Evolutionary conservation across 2,329 filamentous ascomycete genomes (phyloP).

Genomic region (Alternaria sp.): DNA sequence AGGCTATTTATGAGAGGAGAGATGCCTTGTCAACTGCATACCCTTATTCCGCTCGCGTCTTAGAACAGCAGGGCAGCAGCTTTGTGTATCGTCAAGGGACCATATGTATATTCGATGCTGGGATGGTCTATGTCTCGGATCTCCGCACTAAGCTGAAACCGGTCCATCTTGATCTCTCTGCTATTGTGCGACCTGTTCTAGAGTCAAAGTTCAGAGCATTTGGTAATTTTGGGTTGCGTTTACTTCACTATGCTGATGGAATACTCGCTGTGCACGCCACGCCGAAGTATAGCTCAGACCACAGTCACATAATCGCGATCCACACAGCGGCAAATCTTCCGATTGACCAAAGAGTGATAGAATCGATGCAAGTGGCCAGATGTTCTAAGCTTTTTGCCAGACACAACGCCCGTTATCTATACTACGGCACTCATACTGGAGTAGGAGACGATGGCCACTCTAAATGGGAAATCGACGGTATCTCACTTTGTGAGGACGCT

Average conservation of each 20-base stretch:
- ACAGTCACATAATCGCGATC: constrained; percentile 39
- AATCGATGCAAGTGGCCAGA: constrained; percentile 25
- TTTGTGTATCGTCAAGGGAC: constrained; percentile 71
- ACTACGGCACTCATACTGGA: constrained; percentile 70
- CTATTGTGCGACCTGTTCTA: constrained; percentile 21
- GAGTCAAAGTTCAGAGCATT: constrained; percentile 9
- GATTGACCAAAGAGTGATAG: constrained; percentile 50
- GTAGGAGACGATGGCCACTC: constrained; percentile 62
- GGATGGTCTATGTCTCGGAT: constrained; percentile 66
- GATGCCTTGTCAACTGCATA: constrained; percentile 67
- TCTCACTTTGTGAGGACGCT: constrained; percentile 46
- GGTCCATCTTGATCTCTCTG: constrained; percentile 31
- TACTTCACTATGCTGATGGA: constrained; percentile 46
- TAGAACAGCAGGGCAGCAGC: constrained; percentile 64
- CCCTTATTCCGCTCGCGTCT: constrained; percentile 68
- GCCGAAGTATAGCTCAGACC: constrained; percentile 18
- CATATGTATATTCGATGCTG: constrained; percentile 68
- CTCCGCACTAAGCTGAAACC: constrained; percentile 52
- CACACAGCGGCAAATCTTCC: constrained; percentile 21
- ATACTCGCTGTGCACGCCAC: constrained; percentile 40
- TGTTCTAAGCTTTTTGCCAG: constrained; percentile 71
- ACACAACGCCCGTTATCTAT: constrained; percentile 68
- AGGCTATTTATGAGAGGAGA: constrained; percentile 68
- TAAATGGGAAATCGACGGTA: constrained; percentile 68
- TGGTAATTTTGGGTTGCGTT: constrained; percentile 52